Base-by-base conservation (phyloP, 768 basidiomycete genomes). In the Serendipita sp. region DNA sequence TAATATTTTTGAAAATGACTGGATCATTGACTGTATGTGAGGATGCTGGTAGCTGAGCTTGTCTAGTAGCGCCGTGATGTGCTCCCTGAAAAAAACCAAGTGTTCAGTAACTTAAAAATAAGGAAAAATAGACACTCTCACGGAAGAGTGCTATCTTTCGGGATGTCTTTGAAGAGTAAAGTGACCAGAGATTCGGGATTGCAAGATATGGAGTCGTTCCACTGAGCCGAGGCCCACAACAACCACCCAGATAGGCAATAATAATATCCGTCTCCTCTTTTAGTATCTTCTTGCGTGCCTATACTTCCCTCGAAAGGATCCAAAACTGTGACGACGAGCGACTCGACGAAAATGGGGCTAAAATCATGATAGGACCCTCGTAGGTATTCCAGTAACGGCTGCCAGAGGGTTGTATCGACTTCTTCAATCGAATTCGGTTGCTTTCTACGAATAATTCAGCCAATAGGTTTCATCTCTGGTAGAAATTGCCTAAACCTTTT, bases 201-300 rank as follows among this genome's bases (percentile, higher is more conserved):
- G 16, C 67, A 66, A 3, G 47, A 63, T n/a, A 63, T 38, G 3
- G 35, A 7, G 28, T 65, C 69, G 7, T 73, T 73, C 74, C 75
- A 79, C 11, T 70, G 74, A 44, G 79, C 76, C 30, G 80, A 71
- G 35, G 77, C 75, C 88, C 89, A 91, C 24, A 77, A 74, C 3
- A 75, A 80, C 89, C 89, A 92, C 63, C 82, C 80, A 10, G 85
- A 84, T 8, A 89, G 74, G 68, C 83, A 86, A 64, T 77, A 73
- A 48, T 79, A 76, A 69, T 84, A 84, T 24, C 56, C 56, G 1
- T 82, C 77, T 4, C 72, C 63, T 70, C 81, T 80, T 35, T 46
- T 66, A 44, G 70, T 70, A 24, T 51, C 5, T 18, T 53, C 68
- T 10, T 72, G 69, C 7, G 68, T 67, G 58, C 41, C 67, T 56